Percentiles rank a stretch among this genome's conserved stretches.
Evolutionary conservation across 2,329 filamentous ascomycete genomes (phyloP).

Genomic region (Monascus ruber): DNA sequence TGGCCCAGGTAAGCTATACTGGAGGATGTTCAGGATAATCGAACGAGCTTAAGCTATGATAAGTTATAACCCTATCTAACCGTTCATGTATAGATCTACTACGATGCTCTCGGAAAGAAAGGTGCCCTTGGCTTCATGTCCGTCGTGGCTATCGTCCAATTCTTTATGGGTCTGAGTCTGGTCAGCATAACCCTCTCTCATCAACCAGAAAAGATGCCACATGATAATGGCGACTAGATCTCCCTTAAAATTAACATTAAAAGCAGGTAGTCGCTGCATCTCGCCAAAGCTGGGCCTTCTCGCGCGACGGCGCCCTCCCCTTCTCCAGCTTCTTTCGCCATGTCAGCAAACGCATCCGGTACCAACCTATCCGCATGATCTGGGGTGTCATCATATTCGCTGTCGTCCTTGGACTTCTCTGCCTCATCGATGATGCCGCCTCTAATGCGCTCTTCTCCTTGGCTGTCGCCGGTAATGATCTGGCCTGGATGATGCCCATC

Average conservation of each 20-base stretch:
- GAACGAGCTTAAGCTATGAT: too few relatives aligned
- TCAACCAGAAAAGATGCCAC: background rate
- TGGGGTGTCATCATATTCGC: conserved; percentile 45
- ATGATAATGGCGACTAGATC: background rate
- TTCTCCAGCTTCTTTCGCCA: conserved; percentile 48
- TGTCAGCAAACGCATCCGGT: conserved; percentile 44
- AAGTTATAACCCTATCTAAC: background rate
- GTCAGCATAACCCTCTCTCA: conserved; percentile 8
- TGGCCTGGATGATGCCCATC: conserved; percentile 49
- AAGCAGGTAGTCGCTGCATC: conserved; percentile 42
- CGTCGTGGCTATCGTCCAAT: conserved; percentile 50
- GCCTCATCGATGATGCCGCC: conserved; percentile 45
- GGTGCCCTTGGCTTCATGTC: conserved; percentile 49
- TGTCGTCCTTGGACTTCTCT: conserved; percentile 44
- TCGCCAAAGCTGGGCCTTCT: conserved; percentile 53
- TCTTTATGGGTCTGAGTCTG: conserved; percentile 49
- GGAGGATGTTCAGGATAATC: background rate
- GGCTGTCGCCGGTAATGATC: conserved; percentile 48
- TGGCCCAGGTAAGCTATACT: conserved; percentile 32
- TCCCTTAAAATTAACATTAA: background rate
- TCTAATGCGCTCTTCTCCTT: conserved; percentile 45
- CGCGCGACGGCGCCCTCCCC: conserved; percentile 50
- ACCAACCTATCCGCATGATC: conserved; percentile 47
- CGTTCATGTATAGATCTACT: conserved; percentile 43
- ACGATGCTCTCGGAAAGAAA: conserved; percentile 47